Evolutionary conservation across 169 alveolate genomes (phyloP).

Genomic region (Condylostoma magnum): DNA sequence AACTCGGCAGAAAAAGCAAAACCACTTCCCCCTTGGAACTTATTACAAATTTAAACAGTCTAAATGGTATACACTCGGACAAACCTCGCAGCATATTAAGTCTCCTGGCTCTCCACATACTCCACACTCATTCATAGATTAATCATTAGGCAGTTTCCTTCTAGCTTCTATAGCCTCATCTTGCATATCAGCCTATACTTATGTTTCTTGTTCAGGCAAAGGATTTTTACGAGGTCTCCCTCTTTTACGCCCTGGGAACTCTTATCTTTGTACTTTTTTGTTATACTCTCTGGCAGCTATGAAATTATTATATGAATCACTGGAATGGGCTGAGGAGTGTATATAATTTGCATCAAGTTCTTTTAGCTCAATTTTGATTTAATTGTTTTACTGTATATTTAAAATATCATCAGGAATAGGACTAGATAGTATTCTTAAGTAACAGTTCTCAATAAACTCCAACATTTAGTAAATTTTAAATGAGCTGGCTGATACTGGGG

Average conservation of each 20-base stretch:
- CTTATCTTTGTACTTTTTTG: neutral
- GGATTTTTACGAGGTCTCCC: constrained; percentile 34
- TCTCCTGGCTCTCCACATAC: constrained; percentile 40
- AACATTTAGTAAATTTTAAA: neutral
- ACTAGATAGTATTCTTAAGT: neutral
- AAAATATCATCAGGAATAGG: neutral
- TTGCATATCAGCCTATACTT: neutral
- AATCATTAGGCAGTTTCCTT: constrained; percentile 10
- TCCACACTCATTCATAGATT: constrained; percentile 28
- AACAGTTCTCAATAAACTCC: neutral
- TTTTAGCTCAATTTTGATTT: constrained; percentile 10
- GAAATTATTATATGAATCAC: neutral
- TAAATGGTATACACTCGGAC: constrained; percentile 53
- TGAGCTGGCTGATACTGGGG: neutral
- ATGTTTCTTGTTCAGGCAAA: constrained; percentile 2
- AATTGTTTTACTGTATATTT: neutral
- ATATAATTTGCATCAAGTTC: constrained; percentile 18
- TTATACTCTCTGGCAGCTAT: constrained; percentile 2
- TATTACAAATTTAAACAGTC: constrained; percentile 45
- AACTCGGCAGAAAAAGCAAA: constrained; percentile 58
- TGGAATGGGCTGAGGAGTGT: neutral
- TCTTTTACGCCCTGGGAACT: constrained; percentile 18
- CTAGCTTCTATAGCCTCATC: constrained; percentile 24
- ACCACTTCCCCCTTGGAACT: constrained; percentile 56
- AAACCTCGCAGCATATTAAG: constrained; percentile 59